phyloP scores from a whole-genome alignment of 1,139 yeast species.

The Nakaseomyces delphensis region DNA sequence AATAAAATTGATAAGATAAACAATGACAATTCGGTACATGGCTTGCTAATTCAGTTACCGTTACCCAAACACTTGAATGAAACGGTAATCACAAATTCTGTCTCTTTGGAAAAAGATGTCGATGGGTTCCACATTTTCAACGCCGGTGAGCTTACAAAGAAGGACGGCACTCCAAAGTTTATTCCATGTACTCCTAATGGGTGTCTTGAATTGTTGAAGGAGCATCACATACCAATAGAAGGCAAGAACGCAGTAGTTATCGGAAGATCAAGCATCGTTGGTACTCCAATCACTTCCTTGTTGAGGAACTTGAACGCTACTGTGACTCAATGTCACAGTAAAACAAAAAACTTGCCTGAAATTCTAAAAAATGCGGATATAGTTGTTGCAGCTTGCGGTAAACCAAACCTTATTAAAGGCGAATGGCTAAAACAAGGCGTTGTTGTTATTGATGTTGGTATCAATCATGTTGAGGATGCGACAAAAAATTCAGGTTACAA shows the following conservation, averaged over 20 bases:
- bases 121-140: constrained; percentile 73
- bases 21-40: constrained; percentile 56
- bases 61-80: constrained; percentile 64
- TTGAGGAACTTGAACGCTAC: constrained; percentile 66
- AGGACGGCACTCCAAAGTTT: constrained; percentile 62
- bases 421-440: constrained; percentile 66
- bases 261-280: constrained; percentile 78
- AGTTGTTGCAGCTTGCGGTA: constrained; percentile 70
- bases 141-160: constrained; percentile 67
- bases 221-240: constrained; percentile 48
- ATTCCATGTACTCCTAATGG: constrained; percentile 80
- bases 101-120: constrained; percentile 60
- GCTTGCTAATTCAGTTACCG: constrained; percentile 65
- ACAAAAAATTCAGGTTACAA: constrained; percentile 55
- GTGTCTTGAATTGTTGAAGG: constrained; percentile 55
- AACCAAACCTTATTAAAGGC: constrained; percentile 59
- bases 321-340: constrained; percentile 63
- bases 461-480: constrained; percentile 60
- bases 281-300: constrained; percentile 69
- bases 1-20: constrained; percentile 50
- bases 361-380: constrained; percentile 57
- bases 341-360: constrained; percentile 45
- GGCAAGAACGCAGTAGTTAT: constrained; percentile 72
- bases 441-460: constrained; percentile 71
- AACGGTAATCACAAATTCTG: constrained; percentile 58